A percentile compares a stretch with the other conserved stretches of the same genome.
Evolutionary conservation across 352 stramenopile genomes (phyloP).

Genomic region (Pilasporangium apinafurcum): DNA sequence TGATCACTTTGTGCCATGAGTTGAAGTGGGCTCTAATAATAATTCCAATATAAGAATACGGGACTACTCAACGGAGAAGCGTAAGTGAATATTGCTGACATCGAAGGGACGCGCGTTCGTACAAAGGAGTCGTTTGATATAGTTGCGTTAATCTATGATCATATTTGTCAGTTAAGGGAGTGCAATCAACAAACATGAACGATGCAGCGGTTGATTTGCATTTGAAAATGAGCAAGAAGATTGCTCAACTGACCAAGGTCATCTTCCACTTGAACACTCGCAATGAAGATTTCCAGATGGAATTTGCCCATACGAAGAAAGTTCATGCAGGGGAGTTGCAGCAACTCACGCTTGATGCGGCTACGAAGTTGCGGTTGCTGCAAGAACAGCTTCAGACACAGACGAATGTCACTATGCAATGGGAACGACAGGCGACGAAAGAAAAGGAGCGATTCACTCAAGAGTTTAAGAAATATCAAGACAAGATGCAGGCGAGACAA

Average conservation of each 20-base stretch:
- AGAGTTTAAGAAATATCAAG: constrained; percentile 27
- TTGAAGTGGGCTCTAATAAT: too few species aligned
- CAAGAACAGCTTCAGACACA: constrained; percentile 30
- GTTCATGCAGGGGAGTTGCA: constrained; percentile 31
- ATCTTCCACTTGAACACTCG: constrained; percentile 93
- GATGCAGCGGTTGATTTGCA: constrained; percentile 57
- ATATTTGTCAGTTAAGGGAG: not conserved
- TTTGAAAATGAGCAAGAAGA: constrained; percentile 94
- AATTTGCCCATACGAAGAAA: constrained; percentile 38
- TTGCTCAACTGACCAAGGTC: constrained; percentile 92
- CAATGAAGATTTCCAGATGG: constrained; percentile 88
- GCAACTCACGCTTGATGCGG: constrained; percentile 44
- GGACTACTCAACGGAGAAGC: too few species aligned
- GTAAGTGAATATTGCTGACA: too few species aligned
- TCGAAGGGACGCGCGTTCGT: too few species aligned
- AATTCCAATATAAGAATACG: too few species aligned
- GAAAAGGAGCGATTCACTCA: constrained; percentile 31
- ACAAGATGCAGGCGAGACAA: constrained; percentile 10
- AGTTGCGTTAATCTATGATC: not conserved
- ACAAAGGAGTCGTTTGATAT: not conserved
- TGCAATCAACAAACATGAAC: constrained; percentile 7
- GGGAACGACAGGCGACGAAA: constrained; percentile 21
- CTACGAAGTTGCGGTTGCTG: constrained; percentile 37
- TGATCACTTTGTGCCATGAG: too few species aligned
- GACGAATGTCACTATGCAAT: constrained; percentile 15